These are phyloP conservation scores for Apiotrichum sp. DNA, from an alignment of 1,284 basidiomycete species.

Conservation along the genomic window DNA sequence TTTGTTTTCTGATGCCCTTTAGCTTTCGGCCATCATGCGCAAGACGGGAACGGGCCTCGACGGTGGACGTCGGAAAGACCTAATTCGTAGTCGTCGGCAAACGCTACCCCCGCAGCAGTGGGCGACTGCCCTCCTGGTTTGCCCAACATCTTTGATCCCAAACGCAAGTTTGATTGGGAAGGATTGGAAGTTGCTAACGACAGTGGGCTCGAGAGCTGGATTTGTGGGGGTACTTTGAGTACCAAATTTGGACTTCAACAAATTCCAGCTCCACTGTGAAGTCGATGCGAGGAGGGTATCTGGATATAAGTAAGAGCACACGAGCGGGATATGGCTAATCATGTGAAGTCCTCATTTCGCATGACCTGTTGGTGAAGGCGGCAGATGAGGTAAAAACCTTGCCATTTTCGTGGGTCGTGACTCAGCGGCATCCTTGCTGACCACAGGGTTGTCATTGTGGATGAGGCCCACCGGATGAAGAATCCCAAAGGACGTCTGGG, in stretches of 20 bases:
- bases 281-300: constrained; percentile 27
- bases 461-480: constrained; percentile 46
- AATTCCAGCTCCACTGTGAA: constrained; percentile 9
- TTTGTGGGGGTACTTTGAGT: constrained; percentile 45
- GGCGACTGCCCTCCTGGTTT: constrained; percentile 43
- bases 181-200: constrained; percentile 7
- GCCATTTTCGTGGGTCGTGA: constrained; percentile 34
- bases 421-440: neutral
- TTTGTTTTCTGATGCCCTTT: neutral
- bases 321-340: neutral
- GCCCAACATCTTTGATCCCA: constrained; percentile 46
- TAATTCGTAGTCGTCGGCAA: constrained; percentile 13
- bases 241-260: constrained; percentile 14
- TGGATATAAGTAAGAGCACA: constrained; percentile 36
- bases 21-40: constrained; percentile 51
- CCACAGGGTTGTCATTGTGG: constrained; percentile 35
- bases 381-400: constrained; percentile 32
- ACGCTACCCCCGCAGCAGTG: constrained; percentile 29
- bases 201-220: constrained; percentile 50
- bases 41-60: constrained; percentile 46
- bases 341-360: constrained; percentile 33
- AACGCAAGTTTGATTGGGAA: constrained; percentile 32
- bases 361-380: constrained; percentile 23
- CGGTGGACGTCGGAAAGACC: constrained; percentile 30
- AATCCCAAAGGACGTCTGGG: constrained; percentile 35